These are phyloP conservation scores for Cetradonia linearis DNA, from an alignment of 495 filamentous ascomycete species.

Conservation along the genomic window DNA sequence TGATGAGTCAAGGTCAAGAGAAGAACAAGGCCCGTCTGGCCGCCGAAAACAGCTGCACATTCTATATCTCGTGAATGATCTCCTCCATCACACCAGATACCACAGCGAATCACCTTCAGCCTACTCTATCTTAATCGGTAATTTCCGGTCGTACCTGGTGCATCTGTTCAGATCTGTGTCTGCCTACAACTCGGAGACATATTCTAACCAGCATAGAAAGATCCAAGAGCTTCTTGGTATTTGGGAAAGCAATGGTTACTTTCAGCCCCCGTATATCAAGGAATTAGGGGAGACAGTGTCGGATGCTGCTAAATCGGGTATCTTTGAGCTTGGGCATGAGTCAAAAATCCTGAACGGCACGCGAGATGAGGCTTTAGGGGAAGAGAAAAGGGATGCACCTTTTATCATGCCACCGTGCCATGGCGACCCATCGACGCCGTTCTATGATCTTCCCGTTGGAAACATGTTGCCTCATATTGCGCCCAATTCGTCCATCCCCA, in stretches of 20 bases:
- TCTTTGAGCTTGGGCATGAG: not conserved
- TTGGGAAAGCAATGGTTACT: slow-evolving; percentile 68
- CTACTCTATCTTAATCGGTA: slow-evolving; percentile 46
- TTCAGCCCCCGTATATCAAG: slow-evolving; percentile 44
- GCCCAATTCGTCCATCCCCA: slow-evolving; percentile 61
- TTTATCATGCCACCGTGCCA: slow-evolving; percentile 67
- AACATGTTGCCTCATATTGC: slow-evolving; percentile 71
- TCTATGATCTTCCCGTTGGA: slow-evolving; percentile 77
- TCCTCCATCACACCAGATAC: slow-evolving; percentile 67
- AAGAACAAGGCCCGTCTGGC: slow-evolving; percentile 36
- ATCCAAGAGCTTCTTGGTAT: slow-evolving; percentile 55
- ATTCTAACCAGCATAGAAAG: slow-evolving; percentile 56
- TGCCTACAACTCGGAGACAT: slow-evolving; percentile 45
- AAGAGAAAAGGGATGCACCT: slow-evolving; percentile 44
- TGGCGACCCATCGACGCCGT: slow-evolving; percentile 64
- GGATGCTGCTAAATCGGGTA: slow-evolving; percentile 32
- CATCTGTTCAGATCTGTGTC: slow-evolving; percentile 53
- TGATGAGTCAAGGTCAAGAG: slow-evolving; percentile 13
- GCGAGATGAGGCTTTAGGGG: slow-evolving; percentile 15
- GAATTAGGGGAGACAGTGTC: slow-evolving; percentile 50
- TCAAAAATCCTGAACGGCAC: not conserved
- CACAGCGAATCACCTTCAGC: slow-evolving; percentile 36
- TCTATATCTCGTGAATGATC: slow-evolving; percentile 74
- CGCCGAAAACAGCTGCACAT: slow-evolving; percentile 66
- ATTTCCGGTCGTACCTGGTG: slow-evolving; percentile 50